phyloP scores from a whole-genome alignment of 73 alveolate genomes.

The Paramecium bursaria region DNA sequence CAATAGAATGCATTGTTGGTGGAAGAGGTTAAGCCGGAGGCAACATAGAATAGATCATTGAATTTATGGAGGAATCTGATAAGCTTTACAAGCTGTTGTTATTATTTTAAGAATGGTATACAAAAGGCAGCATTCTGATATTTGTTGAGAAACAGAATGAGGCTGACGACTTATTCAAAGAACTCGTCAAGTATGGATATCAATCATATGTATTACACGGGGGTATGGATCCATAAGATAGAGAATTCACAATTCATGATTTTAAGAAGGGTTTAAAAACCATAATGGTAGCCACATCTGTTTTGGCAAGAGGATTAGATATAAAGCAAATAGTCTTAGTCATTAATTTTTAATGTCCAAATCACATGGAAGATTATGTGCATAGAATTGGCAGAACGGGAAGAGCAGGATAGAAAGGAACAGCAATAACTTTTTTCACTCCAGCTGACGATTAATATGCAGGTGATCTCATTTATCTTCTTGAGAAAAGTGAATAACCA shows the following conservation, averaged over 20 bases:
- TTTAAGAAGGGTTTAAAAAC: conserved; percentile 92
- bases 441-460: conserved; percentile 92
- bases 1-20: conserved; percentile 95
- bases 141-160: conserved; percentile 95
- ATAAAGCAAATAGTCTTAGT: conserved; percentile 91
- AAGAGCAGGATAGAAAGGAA: conserved; percentile 97
- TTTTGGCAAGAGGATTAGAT: conserved; percentile 97
- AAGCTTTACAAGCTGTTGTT: conserved; percentile 88
- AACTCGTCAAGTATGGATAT: conserved; percentile 88
- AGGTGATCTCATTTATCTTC: conserved; percentile 91
- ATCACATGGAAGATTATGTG: conserved; percentile 98
- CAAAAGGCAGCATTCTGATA: conserved; percentile 89
- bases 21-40: conserved; percentile 94
- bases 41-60: conserved; percentile 92
- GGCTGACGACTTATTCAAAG: conserved; percentile 95
- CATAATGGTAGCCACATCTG: conserved; percentile 96
- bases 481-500: conserved; percentile 89
- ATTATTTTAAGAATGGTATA: conserved; percentile 87
- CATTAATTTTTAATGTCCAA: conserved; percentile 96
- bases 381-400: conserved; percentile 99
- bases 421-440: conserved; percentile 96
- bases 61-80: conserved; percentile 90
- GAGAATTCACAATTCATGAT: conserved; percentile 91
- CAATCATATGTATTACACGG: conserved; percentile 93
- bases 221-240: conserved; percentile 96